These are phyloP conservation scores for maize (Zea mays) DNA, from an alignment of 176 grass and related monocot genomes.

Conservation along the genomic window Zm-B73-REFERENCE-NAM-5.0 NC_050101.1:114293001-114293500, in stretches of 20 bases:
- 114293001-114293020: too few species aligned
- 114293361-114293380: constrained; percentile 68
- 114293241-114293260: constrained; percentile 75
- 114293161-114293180: too few species aligned
- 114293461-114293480: constrained; percentile 74
- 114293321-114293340: constrained; percentile 63
- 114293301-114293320: constrained; percentile 56
- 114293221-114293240: constrained; percentile 67
- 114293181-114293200: too few species aligned
- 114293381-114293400: constrained; percentile 68
- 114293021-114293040: too few species aligned
- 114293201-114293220: constrained; percentile 95
- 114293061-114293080: too few species aligned
- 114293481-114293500: constrained; percentile 46
- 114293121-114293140: too few species aligned
- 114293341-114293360: constrained; percentile 75
- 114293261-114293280: constrained; percentile 72
- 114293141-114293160: too few species aligned
- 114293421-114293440: constrained; percentile 84
- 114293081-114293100: too few species aligned
- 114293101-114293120: too few species aligned
- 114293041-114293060: too few species aligned
- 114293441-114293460: constrained; percentile 67
- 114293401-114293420: constrained; percentile 86
- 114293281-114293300: constrained; percentile 59